Conservation (phyloP, 2,329 filamentous ascomycete species). For the Didymella pomorum region DNA sequence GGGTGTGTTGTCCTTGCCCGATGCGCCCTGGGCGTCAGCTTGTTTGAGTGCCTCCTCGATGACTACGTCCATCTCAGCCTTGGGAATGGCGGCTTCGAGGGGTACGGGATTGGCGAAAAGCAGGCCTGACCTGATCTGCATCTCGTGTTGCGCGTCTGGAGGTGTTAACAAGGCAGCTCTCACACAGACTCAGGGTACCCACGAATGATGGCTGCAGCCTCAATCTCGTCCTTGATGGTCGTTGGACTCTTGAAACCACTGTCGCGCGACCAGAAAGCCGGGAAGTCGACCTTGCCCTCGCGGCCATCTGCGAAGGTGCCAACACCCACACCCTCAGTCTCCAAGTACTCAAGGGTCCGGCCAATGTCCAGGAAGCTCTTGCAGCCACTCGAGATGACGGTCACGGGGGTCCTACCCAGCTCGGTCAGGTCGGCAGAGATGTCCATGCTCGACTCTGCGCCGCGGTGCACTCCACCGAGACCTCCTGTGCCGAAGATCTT, state of each 20-base stretch:
- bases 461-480: conserved; percentile 91
- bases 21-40: conserved; percentile 55
- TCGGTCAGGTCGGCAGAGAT: conserved; percentile 95
- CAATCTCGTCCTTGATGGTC: conserved; percentile 74
- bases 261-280: conserved; percentile 90
- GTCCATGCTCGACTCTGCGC: conserved; percentile 86
- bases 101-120: conserved; percentile 91
- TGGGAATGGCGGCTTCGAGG: conserved; percentile 71
- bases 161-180: conserved; percentile 5
- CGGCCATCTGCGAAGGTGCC: conserved; percentile 89
- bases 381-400: conserved; percentile 88
- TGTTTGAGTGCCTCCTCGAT: conserved; percentile 53
- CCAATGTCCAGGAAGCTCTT: conserved; percentile 96
- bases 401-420: conserved; percentile 85
- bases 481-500: conserved; percentile 94
- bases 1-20: conserved; percentile 82
- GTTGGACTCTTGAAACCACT: conserved; percentile 83
- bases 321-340: conserved; percentile 79
- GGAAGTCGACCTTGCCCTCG: conserved; percentile 77
- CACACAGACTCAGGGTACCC: conserved; percentile 41
- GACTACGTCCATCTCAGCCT: conserved; percentile 54
- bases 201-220: conserved; percentile 89
- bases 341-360: conserved; percentile 82
- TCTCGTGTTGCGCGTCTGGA: conserved; percentile 72
- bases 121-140: conserved; percentile 79